A percentile compares a stretch with the other conserved stretches of the same genome.
These are phyloP conservation scores for Penicillium sclerotigenum DNA, from an alignment of 2,329 filamentous ascomycete genomes.

Conservation along the genomic window DNA sequence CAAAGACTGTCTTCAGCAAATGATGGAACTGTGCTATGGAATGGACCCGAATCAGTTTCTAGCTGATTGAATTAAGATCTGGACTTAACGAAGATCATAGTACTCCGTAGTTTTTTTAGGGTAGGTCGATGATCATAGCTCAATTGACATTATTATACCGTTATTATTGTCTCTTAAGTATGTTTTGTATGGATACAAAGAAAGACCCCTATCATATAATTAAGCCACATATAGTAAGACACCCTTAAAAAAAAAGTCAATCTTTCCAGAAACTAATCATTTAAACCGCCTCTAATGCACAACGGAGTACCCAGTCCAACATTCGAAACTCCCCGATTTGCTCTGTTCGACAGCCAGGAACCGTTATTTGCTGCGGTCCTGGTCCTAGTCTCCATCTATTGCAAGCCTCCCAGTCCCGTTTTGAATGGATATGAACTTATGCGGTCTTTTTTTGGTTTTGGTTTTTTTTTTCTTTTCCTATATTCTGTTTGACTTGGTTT, in stretches of 20 bases:
- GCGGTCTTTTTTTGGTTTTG: not conserved
- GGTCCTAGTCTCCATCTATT: conserved; percentile 11
- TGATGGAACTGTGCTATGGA: not conserved
- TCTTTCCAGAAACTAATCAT: not conserved
- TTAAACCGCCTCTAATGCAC: not conserved
- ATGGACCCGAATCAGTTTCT: no score
- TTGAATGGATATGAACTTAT: conserved; percentile 3
- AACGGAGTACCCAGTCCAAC: not conserved
- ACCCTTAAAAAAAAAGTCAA: not conserved
- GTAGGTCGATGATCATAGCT: not conserved
- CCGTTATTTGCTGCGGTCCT: conserved; percentile 25
- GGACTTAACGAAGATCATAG: not conserved
- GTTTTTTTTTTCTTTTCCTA: not conserved
- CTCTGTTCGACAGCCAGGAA: conserved; percentile 14
- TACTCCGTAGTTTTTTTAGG: no score
- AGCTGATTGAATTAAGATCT: not conserved
- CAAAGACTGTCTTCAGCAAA: conserved; percentile 7
- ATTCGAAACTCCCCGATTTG: conserved; percentile 21
- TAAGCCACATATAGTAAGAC: not conserved
- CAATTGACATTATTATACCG: not conserved
- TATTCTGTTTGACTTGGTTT: not conserved
- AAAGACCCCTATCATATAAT: not conserved
- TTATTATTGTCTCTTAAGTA: no score
- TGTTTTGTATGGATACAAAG: no score
- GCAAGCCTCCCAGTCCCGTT: conserved; percentile 13